A percentile compares a stretch with the other conserved stretches of the same genome.
Evolutionary conservation across 371 early-diverging fungal species (phyloP).

Genomic region (Thermomucor indicae-seudaticae): DNA sequence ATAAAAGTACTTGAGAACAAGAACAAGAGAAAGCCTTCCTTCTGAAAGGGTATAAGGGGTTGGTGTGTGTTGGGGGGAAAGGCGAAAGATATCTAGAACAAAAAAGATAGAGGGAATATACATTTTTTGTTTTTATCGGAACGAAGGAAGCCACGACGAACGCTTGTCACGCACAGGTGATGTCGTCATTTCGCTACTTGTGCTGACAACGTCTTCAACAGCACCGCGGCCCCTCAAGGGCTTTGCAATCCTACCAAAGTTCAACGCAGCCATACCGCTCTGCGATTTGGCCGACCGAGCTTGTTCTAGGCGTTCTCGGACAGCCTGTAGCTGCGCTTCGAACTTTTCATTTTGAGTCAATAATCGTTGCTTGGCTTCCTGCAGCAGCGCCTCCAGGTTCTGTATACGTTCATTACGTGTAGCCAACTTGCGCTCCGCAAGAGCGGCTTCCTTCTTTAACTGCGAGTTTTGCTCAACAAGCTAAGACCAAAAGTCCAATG

Average conservation of each 20-base stretch:
- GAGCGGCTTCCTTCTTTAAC: constrained; percentile 85
- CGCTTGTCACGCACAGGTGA: constrained; percentile 18
- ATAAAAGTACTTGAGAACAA: too few relatives aligned
- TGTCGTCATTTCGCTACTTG: constrained; percentile 3
- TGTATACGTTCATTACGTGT: constrained; percentile 92
- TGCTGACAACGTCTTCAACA: constrained; percentile 12
- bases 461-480: constrained; percentile 91
- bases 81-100: not conserved
- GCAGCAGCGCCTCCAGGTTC: constrained; percentile 77
- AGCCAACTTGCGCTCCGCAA: constrained; percentile 85
- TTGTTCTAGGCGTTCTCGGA: constrained; percentile 77
- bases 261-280: constrained; percentile 57
- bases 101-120: not conserved
- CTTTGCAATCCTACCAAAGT: constrained; percentile 88
- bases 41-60: too few relatives aligned
- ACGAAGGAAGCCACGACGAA: constrained; percentile 31
- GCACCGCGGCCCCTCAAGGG: constrained; percentile 84
- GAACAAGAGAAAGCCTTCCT: not conserved
- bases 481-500: too few relatives aligned
- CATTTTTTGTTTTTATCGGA: constrained; percentile 4
- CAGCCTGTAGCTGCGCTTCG: constrained; percentile 75
- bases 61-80: not conserved
- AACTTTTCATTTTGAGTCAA: constrained; percentile 82
- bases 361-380: constrained; percentile 69
- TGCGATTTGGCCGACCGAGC: constrained; percentile 61